phyloP scores from a whole-genome alignment of 78 protist genomes.

The Andalucia godoyi region DNA sequence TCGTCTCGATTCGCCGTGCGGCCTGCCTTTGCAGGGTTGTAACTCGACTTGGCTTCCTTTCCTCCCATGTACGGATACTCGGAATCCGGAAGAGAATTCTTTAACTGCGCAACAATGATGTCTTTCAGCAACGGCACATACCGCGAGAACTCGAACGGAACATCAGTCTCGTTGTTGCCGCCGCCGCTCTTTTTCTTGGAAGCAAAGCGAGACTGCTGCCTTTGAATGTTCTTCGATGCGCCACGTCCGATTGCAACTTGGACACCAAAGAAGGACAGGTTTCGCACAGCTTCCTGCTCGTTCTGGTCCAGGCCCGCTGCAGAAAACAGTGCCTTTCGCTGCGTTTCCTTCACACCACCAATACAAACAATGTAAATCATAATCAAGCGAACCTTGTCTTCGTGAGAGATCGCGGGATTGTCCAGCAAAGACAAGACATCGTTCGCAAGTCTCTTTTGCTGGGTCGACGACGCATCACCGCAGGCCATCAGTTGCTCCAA shows the following conservation, averaged over 20 bases:
- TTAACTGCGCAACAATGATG: not conserved
- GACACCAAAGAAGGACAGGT: no score
- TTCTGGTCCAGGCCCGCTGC: not conserved
- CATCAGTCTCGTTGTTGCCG: not conserved
- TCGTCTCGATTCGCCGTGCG: not conserved
- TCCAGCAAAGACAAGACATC: not conserved
- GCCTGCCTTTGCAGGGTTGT: not conserved
- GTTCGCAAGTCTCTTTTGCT: not conserved
- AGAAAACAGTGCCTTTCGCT: not conserved
- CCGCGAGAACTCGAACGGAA: not conserved
- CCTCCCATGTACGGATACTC: slow-evolving; percentile 1
- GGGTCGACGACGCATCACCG: not conserved
- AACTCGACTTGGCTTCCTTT: not conserved
- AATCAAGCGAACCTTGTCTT: not conserved
- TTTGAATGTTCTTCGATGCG: no score
- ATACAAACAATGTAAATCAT: not conserved
- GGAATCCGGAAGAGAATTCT: not conserved
- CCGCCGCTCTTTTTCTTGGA: not conserved
- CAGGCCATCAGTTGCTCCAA: not conserved
- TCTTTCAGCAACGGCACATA: not conserved
- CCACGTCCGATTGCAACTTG: not conserved
- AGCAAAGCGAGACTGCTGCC: not conserved
- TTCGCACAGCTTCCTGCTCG: not conserved
- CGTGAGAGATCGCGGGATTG: not conserved
- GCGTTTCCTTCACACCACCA: not conserved